These are phyloP conservation scores for Schizosaccharomyces japonicus DNA, from an alignment of 805 yeast genomes.

Conservation along the genomic window DNA sequence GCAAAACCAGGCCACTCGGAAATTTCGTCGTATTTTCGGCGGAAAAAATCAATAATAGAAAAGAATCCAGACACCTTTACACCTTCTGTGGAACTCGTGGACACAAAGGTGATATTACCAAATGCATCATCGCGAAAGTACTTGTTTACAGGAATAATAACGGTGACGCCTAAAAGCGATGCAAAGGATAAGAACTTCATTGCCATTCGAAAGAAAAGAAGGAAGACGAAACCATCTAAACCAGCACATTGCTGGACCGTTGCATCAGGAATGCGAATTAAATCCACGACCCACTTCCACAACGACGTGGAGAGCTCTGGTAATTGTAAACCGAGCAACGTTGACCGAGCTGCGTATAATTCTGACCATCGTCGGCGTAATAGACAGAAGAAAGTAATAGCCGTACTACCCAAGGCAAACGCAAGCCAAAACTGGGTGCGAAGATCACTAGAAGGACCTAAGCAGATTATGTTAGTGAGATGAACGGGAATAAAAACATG, in stretches of 20 bases:
- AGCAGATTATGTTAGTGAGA: too few relatives aligned
- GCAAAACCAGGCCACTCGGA: neutral
- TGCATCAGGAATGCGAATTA: conserved; percentile 41
- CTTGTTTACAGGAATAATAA: conserved; percentile 68
- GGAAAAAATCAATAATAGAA: too few relatives aligned
- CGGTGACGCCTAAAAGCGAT: conserved; percentile 41
- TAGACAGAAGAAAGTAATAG: neutral
- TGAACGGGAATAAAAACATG: too few relatives aligned
- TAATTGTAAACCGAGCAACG: conserved; percentile 14
- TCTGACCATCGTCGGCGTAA: neutral
- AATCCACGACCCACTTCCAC: conserved; percentile 60
- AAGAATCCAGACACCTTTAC: too few relatives aligned
- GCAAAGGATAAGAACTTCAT: conserved; percentile 42
- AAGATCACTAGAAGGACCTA: conserved; percentile 1
- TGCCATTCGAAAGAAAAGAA: conserved; percentile 76
- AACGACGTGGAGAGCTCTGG: conserved; percentile 38
- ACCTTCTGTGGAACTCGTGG: neutral
- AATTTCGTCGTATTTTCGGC: neutral
- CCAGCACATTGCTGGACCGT: conserved; percentile 79
- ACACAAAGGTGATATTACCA: neutral
- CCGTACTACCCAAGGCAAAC: neutral
- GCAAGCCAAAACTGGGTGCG: conserved; percentile 1
- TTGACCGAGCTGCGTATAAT: neutral
- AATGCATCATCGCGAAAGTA: conserved; percentile 42
- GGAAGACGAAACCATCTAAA: conserved; percentile 73